Conservation (phyloP, 306 rosid species). For the Delonix regia region DNA sequence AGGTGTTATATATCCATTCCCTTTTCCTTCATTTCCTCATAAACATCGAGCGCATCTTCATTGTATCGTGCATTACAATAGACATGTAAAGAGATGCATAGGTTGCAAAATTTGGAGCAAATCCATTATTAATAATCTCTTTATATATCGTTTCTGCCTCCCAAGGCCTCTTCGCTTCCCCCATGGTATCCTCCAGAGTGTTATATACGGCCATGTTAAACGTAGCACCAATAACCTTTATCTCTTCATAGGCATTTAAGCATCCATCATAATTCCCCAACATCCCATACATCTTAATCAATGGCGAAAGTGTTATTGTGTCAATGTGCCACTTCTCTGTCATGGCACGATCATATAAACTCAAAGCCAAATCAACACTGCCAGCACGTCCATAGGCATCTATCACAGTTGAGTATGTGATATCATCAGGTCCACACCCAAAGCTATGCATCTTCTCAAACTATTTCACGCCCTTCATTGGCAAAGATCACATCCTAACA, state of each 20-base stretch:
- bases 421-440: conserved; percentile 64
- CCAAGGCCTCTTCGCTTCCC: conserved; percentile 72
- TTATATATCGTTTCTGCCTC: conserved; percentile 66
- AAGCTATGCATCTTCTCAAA: conserved; percentile 78
- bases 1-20: conserved; percentile 60
- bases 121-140: conserved; percentile 70
- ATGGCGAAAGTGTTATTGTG: conserved; percentile 54
- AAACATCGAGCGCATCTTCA: conserved; percentile 67
- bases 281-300: conserved; percentile 75
- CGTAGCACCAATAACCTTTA: conserved; percentile 75
- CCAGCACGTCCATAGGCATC: conserved; percentile 80
- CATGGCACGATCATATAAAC: conserved; percentile 71
- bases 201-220: conserved; percentile 63
- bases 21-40: conserved; percentile 81
- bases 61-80: conserved; percentile 67
- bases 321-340: conserved; percentile 75
- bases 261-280: conserved; percentile 78
- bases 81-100: conserved; percentile 72
- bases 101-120: conserved; percentile 63
- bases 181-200: conserved; percentile 73
- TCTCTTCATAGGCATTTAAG: conserved; percentile 76
- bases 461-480: conserved; percentile 73
- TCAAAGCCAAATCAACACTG: conserved; percentile 70
- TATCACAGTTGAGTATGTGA: conserved; percentile 63
- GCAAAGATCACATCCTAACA: conserved; percentile 56